These are phyloP conservation scores for Combretum micranthum DNA, from an alignment of 345 rosid genomes.

Conservation along the genomic window DNA sequence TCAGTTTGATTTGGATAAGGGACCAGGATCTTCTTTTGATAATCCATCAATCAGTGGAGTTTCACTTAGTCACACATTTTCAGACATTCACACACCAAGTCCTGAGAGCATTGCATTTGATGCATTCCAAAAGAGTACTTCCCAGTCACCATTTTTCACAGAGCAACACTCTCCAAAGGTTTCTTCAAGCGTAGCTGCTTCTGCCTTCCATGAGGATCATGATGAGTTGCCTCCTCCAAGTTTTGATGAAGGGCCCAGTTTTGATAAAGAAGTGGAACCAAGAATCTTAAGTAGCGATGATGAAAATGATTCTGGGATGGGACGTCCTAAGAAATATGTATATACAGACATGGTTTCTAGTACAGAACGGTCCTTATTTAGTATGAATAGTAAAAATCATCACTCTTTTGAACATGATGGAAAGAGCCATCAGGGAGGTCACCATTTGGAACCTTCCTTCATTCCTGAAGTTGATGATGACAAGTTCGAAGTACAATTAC, in stretches of 20 bases:
- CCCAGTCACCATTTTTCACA: constrained; percentile 26
- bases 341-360: constrained; percentile 4
- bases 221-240: constrained; percentile 32
- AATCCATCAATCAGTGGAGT: constrained; percentile 29
- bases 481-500: constrained; percentile 8
- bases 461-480: constrained; percentile 21
- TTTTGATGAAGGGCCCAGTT: constrained; percentile 52
- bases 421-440: constrained; percentile 14
- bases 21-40: constrained; percentile 21
- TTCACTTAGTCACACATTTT: constrained; percentile 22
- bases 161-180: constrained; percentile 27
- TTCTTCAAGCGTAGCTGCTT: constrained; percentile 31
- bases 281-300: constrained; percentile 10
- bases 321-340: constrained; percentile 6
- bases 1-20: constrained; percentile 34
- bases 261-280: constrained; percentile 45
- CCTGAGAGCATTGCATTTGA: constrained; percentile 12
- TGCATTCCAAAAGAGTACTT: constrained; percentile 18
- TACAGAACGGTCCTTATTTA: constrained; percentile 5
- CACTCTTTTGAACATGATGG: constrained; percentile 13
- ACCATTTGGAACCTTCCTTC: constrained; percentile 6
- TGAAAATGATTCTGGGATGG: constrained; percentile 5
- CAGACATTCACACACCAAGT: constrained; percentile 29
- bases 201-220: constrained; percentile 30
- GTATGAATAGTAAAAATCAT: constrained; percentile 3